These are phyloP conservation scores for Heterobasidion occidentale DNA, from an alignment of 1,284 basidiomycete genomes.

Conservation along the genomic window DNA sequence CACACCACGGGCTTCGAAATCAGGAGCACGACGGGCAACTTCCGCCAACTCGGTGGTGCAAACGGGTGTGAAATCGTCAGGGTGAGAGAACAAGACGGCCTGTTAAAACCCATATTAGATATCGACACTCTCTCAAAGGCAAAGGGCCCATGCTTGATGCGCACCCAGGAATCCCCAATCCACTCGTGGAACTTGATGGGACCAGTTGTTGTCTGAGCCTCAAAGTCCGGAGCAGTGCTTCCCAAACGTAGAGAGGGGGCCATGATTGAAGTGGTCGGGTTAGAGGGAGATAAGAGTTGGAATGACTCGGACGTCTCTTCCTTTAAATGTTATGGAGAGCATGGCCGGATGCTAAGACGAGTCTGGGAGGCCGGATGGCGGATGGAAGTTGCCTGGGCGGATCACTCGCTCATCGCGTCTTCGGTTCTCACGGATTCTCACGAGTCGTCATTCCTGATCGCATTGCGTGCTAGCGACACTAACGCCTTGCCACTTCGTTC, in stretches of 20 bases:
- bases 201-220: conserved; percentile 77
- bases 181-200: conserved; percentile 87
- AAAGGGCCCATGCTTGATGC: conserved; percentile 6
- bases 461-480: not conserved
- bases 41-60: conserved; percentile 98
- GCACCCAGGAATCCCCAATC: conserved; percentile 84
- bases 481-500: too few relatives aligned
- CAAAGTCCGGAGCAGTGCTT: conserved; percentile 74
- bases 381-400: not conserved
- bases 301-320: not conserved
- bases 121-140: not conserved
- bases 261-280: conserved; percentile 12
- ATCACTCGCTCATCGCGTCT: conserved; percentile 31
- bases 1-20: conserved; percentile 84
- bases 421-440: conserved; percentile 34
- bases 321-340: not conserved
- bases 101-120: conserved; percentile 15
- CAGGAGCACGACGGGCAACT: conserved; percentile 78
- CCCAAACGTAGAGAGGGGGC: conserved; percentile 61
- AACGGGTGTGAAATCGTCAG: conserved; percentile 80
- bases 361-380: not conserved
- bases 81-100: conserved; percentile 90
- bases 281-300: not conserved
- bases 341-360: not conserved
- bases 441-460: not conserved